Evolutionary conservation across 257 asterid species (phyloP).

Genomic region (Datura wrightii): DNA sequence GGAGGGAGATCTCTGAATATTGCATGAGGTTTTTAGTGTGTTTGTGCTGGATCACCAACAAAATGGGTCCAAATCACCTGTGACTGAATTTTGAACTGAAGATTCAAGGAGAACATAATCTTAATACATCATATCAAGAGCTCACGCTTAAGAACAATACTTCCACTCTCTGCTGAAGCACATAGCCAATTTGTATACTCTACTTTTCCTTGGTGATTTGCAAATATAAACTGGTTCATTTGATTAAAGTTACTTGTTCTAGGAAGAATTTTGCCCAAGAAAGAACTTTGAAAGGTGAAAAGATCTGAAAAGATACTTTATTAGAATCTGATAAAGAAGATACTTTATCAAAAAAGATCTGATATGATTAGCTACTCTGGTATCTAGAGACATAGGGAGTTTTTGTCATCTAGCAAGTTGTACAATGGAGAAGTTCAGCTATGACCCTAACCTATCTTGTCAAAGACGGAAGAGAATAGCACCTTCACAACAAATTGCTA

Average conservation of each 20-base stretch:
- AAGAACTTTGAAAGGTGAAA: slow-evolving; percentile 16
- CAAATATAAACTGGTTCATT: slow-evolving; percentile 21
- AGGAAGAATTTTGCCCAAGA: background rate
- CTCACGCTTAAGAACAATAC: background rate
- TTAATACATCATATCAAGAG: slow-evolving; percentile 19
- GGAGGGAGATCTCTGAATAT: background rate
- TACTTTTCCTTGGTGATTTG: slow-evolving; percentile 16
- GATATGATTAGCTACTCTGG: slow-evolving; percentile 13
- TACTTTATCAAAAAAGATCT: slow-evolving; percentile 3
- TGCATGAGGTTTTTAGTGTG: slow-evolving; percentile 15
- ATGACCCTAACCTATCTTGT: slow-evolving; percentile 20
- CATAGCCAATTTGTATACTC: slow-evolving; percentile 19
- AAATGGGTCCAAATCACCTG: background rate
- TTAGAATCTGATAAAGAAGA: background rate
- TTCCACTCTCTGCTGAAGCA: slow-evolving; percentile 20
- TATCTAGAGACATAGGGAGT: background rate
- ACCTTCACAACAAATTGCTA: background rate
- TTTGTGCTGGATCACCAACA: slow-evolving; percentile 13
- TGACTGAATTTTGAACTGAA: slow-evolving; percentile 3
- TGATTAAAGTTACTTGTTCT: slow-evolving; percentile 22
- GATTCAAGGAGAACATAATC: background rate
- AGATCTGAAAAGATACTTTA: slow-evolving; percentile 11
- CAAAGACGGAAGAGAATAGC: slow-evolving; percentile 2
- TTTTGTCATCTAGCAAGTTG: slow-evolving; percentile 17
- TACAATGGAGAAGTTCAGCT: background rate